phyloP scores from a whole-genome alignment of 2,329 filamentous ascomycete genomes.

The Cercospora zeina region DNA sequence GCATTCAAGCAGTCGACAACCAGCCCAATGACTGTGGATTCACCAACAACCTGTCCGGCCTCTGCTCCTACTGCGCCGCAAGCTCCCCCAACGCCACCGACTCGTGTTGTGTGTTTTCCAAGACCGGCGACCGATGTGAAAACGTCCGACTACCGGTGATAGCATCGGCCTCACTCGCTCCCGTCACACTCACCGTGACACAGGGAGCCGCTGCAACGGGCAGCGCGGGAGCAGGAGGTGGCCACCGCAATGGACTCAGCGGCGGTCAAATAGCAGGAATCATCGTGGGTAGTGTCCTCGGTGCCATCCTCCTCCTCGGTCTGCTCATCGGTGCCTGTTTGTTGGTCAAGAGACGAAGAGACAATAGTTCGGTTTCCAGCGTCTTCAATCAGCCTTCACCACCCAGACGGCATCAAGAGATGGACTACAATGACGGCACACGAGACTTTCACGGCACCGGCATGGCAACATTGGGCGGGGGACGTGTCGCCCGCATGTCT shows the following conservation, averaged over 20 bases:
- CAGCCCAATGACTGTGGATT: constrained; percentile 88
- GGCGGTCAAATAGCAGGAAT: constrained; percentile 88
- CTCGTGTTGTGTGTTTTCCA: constrained; percentile 85
- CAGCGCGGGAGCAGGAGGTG: constrained; percentile 41
- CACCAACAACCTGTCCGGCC: constrained; percentile 65
- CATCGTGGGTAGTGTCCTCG: constrained; percentile 76
- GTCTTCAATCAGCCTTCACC: constrained; percentile 88
- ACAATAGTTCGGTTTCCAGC: constrained; percentile 64
- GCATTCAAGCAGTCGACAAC: constrained; percentile 74
- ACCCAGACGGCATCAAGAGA: constrained; percentile 44
- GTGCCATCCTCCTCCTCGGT: constrained; percentile 66
- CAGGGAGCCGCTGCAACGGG: constrained; percentile 39
- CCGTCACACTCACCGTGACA: constrained; percentile 65
- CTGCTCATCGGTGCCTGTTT: constrained; percentile 63
- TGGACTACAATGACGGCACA: constrained; percentile 47
- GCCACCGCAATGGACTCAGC: constrained; percentile 68
- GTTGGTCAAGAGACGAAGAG: constrained; percentile 56
- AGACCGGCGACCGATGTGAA: constrained; percentile 71
- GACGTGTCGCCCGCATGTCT: constrained; percentile 92
- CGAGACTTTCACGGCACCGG: constrained; percentile 47
- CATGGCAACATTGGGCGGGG: constrained; percentile 77
- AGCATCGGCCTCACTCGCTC: constrained; percentile 61
- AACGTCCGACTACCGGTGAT: constrained; percentile 69
- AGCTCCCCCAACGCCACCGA: constrained; percentile 90
- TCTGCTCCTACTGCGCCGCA: constrained; percentile 82